Conservation (phyloP, 202 grass and related monocot species). For the Schoenoplectus tabernaemontani region DNA sequence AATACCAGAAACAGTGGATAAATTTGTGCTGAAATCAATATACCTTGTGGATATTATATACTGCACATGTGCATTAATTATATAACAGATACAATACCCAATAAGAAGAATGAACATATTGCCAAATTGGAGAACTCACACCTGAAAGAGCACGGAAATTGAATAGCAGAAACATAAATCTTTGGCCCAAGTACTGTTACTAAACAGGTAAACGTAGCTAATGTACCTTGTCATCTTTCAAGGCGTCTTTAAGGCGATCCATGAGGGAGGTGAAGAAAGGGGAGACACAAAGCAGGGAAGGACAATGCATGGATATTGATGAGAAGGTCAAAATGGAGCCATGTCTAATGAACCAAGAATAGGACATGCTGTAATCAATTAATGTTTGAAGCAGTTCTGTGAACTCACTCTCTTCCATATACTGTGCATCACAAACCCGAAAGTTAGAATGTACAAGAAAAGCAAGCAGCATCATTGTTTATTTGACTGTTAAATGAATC, state of each 20-base stretch:
- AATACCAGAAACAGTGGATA: too few species aligned
- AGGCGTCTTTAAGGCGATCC: conserved; percentile 62
- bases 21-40: too few species aligned
- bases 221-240: conserved; percentile 96
- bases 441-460: conserved; percentile 9
- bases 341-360: conserved; percentile 74
- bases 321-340: conserved; percentile 73
- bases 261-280: conserved; percentile 43
- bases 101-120: too few species aligned
- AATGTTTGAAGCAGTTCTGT: conserved; percentile 54
- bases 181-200: neutral
- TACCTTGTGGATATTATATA: too few species aligned
- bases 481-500: conserved; percentile 1
- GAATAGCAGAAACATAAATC: neutral
- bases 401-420: conserved; percentile 75
- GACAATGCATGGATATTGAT: conserved; percentile 56
- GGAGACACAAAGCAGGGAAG: conserved; percentile 49
- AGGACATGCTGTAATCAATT: conserved; percentile 42
- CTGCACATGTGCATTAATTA: too few species aligned
- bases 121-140: too few species aligned
- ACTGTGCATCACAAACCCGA: conserved; percentile 41
- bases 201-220: conserved; percentile 20
- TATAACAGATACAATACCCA: too few species aligned
- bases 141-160: neutral
- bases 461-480: neutral